Percentiles rank a stretch among this genome's conserved stretches.
These are phyloP conservation scores for Vigna radiata DNA, from an alignment of 306 rosid species.

Conservation along the genomic window DNA sequence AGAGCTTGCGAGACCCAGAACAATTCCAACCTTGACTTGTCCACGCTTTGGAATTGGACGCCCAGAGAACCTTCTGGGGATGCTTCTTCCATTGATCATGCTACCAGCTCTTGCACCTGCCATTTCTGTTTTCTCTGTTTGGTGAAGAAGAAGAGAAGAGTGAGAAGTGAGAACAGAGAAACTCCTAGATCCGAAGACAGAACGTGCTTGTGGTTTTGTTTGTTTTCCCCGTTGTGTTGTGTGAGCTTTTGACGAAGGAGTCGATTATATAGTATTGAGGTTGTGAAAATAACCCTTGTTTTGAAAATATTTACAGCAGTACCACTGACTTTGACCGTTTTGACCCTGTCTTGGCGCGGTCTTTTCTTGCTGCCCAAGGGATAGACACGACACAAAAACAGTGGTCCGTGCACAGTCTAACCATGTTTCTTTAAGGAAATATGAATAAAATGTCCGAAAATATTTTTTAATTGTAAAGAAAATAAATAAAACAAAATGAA, in stretches of 20 bases:
- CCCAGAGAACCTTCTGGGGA: slow-evolving; percentile 39
- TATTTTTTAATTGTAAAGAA: background rate
- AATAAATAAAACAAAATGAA: too few relatives aligned
- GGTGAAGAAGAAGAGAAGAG: background rate
- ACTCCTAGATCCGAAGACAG: background rate
- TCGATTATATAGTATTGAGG: slow-evolving; percentile 3
- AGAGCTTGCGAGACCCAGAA: slow-evolving; percentile 67
- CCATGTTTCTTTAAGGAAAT: background rate
- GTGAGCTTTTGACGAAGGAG: background rate
- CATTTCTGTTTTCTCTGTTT: slow-evolving; percentile 28
- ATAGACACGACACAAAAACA: slow-evolving; percentile 15
- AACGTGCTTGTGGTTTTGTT: background rate
- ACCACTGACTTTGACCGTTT: slow-evolving; percentile 40
- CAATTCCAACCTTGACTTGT: slow-evolving; percentile 68
- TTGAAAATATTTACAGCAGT: background rate
- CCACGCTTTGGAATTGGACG: slow-evolving; percentile 78
- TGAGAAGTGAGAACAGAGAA: background rate
- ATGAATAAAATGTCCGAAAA: background rate
- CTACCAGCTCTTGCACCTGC: slow-evolving; percentile 46
- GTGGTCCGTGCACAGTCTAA: background rate
- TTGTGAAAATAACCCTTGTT: background rate
- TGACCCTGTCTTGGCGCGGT: slow-evolving; percentile 31
- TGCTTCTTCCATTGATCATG: slow-evolving; percentile 49
- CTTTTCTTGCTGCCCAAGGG: background rate
- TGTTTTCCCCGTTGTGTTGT: background rate